These are phyloP conservation scores for Shiraia sp. DNA, from an alignment of 2,329 filamentous ascomycete genomes.

Conservation along the genomic window DNA sequence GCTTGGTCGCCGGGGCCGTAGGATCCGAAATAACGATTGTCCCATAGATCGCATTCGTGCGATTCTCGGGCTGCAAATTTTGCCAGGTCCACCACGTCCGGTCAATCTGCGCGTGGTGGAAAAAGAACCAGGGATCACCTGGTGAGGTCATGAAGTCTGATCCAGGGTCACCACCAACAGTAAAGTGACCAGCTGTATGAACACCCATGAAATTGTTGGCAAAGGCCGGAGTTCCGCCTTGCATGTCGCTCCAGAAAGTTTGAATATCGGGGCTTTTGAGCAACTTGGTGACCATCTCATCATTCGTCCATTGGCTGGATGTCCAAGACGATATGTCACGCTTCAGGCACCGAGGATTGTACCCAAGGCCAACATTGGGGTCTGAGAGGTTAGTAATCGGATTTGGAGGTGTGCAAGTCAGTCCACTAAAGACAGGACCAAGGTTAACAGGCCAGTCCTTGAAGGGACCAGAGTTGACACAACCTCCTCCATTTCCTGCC, in stretches of 20 bases:
- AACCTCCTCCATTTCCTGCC: constrained; percentile 59
- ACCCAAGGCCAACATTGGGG: constrained; percentile 23
- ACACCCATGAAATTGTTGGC: constrained; percentile 41
- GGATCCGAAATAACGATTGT: constrained; percentile 52
- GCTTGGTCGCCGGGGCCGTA: constrained; percentile 49
- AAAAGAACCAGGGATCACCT: constrained; percentile 48
- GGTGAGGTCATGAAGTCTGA: constrained; percentile 52
- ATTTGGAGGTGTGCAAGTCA: constrained; percentile 28
- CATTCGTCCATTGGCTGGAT: constrained; percentile 32
- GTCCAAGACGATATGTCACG: constrained; percentile 41
- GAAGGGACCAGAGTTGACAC: constrained; percentile 57
- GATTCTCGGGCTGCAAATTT: constrained; percentile 44
- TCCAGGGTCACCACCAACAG: constrained; percentile 49
- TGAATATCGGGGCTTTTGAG: constrained; percentile 36
- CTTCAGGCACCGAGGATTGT: constrained; percentile 42
- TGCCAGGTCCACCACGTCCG: constrained; percentile 57
- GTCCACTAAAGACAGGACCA: constrained; percentile 52
- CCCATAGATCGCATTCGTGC: constrained; percentile 45
- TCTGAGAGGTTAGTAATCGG: constrained; percentile 34
- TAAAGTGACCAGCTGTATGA: constrained; percentile 52
- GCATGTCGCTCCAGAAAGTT: constrained; percentile 46
- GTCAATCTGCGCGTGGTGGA: constrained; percentile 54
- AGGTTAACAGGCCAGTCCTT: constrained; percentile 50
- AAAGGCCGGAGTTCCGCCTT: constrained; percentile 35
- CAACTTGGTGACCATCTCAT: constrained; percentile 28